Conservation (phyloP, 2,329 filamentous ascomycete genomes). For the Penicillium sp. region DNA sequence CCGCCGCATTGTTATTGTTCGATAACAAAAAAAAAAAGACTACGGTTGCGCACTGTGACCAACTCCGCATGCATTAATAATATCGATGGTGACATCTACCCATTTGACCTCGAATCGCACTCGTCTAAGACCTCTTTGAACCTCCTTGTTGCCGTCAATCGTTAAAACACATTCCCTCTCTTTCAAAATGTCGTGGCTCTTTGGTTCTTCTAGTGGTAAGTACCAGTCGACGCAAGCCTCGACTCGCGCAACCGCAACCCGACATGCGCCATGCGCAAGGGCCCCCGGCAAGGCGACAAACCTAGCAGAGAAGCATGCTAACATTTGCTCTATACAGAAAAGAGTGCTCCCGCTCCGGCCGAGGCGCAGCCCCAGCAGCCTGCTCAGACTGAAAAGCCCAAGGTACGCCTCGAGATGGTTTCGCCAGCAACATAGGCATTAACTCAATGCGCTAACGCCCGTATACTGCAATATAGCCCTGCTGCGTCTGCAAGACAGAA, state of each 20-base stretch:
- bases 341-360: conserved; percentile 20
- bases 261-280: conserved; percentile 14
- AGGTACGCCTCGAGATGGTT: conserved; percentile 27
- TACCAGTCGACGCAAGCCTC: background rate
- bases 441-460: background rate
- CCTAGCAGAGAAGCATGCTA: conserved; percentile 6
- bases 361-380: conserved; percentile 17
- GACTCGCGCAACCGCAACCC: background rate
- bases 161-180: background rate
- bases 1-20: conserved; percentile 3
- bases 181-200: conserved; percentile 37
- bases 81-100: conserved; percentile 11
- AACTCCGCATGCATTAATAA: conserved; percentile 25
- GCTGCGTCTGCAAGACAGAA: conserved; percentile 96
- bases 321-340: conserved; percentile 17
- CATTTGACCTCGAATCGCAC: background rate
- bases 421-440: background rate
- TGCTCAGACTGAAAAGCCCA: conserved; percentile 37
- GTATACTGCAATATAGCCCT: conserved; percentile 61
- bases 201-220: conserved; percentile 37
- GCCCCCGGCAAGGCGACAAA: background rate
- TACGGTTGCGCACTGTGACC: conserved; percentile 23
- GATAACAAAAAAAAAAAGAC: conserved; percentile 22
- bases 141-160: background rate
- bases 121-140: background rate